Percentiles rank a stretch among this genome's conserved stretches.
phyloP scores from a whole-genome alignment of 75 land plant species.

The Cryptomeria japonica region DNA sequence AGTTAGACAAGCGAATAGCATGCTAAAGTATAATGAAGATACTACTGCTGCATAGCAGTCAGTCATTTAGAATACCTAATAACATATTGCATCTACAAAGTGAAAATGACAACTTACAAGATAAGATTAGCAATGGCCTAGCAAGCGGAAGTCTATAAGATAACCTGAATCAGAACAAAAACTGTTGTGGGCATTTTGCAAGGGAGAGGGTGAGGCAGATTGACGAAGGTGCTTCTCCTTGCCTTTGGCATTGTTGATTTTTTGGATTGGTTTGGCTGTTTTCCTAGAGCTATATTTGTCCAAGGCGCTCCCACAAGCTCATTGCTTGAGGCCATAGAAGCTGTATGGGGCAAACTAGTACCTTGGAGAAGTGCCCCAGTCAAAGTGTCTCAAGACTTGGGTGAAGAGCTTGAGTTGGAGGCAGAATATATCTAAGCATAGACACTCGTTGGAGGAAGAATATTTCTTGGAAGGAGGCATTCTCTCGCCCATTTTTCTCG shows the following conservation, averaged over 20 bases:
- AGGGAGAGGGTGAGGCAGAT: neutral
- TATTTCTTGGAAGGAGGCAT: neutral
- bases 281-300: neutral
- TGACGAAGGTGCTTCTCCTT: neutral
- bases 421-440: too few species aligned
- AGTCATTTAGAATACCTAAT: neutral
- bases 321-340: neutral
- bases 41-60: neutral
- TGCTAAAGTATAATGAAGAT: neutral
- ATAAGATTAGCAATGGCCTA: neutral
- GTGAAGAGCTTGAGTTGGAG: too few species aligned
- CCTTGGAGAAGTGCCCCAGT: neutral
- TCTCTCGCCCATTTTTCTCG: neutral
- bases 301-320: neutral
- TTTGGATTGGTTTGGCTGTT: neutral
- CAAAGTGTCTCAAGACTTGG: neutral
- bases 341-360: neutral
- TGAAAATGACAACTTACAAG: neutral
- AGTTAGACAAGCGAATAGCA: neutral
- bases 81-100: neutral
- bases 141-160: neutral
- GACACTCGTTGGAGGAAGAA: neutral
- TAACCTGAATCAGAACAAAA: neutral
- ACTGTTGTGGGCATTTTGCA: neutral
- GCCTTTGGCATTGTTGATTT: neutral